A percentile compares a stretch with the other conserved stretches of the same genome.
Conservation (phyloP, 1,139 yeast genomes). For the Yamadazyma oceani region DNA sequence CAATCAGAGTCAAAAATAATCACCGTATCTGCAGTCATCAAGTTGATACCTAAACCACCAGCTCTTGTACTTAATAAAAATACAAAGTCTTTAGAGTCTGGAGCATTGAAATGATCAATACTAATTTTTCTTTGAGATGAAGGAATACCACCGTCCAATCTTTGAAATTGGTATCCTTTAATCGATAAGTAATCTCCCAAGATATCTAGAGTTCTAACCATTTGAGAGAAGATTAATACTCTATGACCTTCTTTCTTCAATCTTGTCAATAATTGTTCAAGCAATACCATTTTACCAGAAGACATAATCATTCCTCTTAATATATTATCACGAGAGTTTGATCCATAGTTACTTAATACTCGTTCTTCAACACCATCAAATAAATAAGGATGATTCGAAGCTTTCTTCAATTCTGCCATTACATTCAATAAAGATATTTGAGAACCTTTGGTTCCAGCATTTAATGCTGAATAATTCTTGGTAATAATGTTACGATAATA, state of each 20-base stretch:
- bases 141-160: constrained; percentile 96
- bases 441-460: constrained; percentile 77
- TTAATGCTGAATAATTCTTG: constrained; percentile 85
- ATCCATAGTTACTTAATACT: constrained; percentile 64
- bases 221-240: constrained; percentile 90
- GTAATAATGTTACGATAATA: constrained; percentile 93
- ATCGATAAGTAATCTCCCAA: constrained; percentile 89
- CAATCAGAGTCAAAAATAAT: constrained; percentile 97
- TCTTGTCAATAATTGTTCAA: constrained; percentile 84
- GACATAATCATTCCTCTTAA: constrained; percentile 94
- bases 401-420: constrained; percentile 95
- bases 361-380: constrained; percentile 92
- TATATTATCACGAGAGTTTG: constrained; percentile 70
- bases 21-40: constrained; percentile 99
- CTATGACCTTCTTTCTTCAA: constrained; percentile 92
- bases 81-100: constrained; percentile 88
- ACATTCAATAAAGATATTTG: constrained; percentile 86
- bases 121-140: constrained; percentile 91
- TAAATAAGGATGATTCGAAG: constrained; percentile 93
- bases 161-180: constrained; percentile 87
- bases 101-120: constrained; percentile 95
- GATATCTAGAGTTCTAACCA: constrained; percentile 96
- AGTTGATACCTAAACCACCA: constrained; percentile 96
- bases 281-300: constrained; percentile 94
- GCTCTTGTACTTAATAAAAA: constrained; percentile 93